Evolutionary conservation across 768 basidiomycete genomes (phyloP).

Genomic region (Clathrus columnatus): DNA sequence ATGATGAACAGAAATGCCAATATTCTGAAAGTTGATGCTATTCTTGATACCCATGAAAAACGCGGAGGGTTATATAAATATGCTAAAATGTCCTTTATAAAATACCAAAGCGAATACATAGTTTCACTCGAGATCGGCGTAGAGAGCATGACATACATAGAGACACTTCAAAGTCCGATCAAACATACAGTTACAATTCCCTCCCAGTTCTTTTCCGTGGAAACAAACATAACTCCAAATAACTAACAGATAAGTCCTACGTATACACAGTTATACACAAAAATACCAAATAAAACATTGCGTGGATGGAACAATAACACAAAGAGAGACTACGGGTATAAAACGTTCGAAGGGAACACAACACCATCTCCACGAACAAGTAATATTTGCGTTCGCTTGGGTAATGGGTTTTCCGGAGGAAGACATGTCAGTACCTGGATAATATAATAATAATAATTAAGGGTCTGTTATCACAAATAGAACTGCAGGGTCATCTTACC

Average conservation of each 20-base stretch:
- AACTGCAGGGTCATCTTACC: slow-evolving; percentile 16
- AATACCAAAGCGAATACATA: not conserved
- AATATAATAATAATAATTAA: too few relatives aligned
- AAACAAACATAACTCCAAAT: not conserved
- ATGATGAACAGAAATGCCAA: slow-evolving; percentile 44
- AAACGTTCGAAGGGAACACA: slow-evolving; percentile 73
- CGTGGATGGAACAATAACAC: not conserved
- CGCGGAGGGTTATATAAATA: slow-evolving; percentile 57
- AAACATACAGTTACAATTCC: too few relatives aligned
- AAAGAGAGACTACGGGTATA: slow-evolving; percentile 36
- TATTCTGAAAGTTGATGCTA: slow-evolving; percentile 55
- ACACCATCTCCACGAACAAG: slow-evolving; percentile 80
- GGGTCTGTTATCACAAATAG: slow-evolving; percentile 12
- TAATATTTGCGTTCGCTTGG: slow-evolving; percentile 70
- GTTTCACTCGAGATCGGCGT: slow-evolving; percentile 11
- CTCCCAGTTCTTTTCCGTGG: not conserved
- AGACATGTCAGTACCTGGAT: slow-evolving; percentile 65
- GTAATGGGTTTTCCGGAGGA: slow-evolving; percentile 58
- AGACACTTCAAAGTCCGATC: too few relatives aligned
- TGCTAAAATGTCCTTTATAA: slow-evolving; percentile 15
- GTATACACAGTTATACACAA: not conserved
- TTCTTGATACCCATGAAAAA: slow-evolving; percentile 57
- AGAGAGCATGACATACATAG: too few relatives aligned
- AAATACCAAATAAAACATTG: slow-evolving; percentile 1
- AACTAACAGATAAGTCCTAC: not conserved